These are phyloP conservation scores for Naganishia vishniacii DNA, from an alignment of 768 basidiomycete genomes.

Conservation along the genomic window DNA sequence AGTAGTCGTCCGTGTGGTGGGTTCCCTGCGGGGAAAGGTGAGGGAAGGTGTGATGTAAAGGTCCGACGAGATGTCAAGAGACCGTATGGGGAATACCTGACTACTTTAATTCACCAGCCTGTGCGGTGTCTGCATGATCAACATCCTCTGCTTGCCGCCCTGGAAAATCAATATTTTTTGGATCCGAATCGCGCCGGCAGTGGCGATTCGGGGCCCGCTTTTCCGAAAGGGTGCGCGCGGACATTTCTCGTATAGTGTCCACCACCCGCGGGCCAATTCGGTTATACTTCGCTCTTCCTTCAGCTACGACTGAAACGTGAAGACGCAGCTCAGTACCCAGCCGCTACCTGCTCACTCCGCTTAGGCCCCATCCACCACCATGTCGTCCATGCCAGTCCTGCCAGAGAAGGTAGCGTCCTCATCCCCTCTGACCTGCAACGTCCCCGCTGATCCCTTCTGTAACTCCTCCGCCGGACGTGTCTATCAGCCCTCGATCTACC, in stretches of 20 bases:
- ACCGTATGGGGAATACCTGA: neutral
- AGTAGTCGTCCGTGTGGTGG: neutral
- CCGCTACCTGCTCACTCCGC: too few species aligned
- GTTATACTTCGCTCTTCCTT: too few species aligned
- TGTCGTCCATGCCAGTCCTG: neutral
- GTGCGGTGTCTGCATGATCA: neutral
- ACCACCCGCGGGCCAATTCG: too few species aligned
- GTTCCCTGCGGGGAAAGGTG: neutral
- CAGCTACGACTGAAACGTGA: neutral
- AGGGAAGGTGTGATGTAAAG: neutral
- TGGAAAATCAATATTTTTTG: slow-evolving; percentile 18
- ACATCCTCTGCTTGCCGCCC: neutral
- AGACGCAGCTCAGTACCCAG: too few species aligned
- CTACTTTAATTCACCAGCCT: too few species aligned
- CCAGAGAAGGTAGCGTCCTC: neutral
- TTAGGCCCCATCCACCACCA: neutral
- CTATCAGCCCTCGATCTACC: slow-evolving; percentile 76
- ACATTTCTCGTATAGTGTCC: too few species aligned
- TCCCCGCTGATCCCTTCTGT: neutral
- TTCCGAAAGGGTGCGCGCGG: too few species aligned
- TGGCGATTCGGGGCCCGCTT: neutral
- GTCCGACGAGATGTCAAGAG: neutral
- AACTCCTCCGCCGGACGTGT: too few species aligned
- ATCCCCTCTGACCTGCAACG: neutral
- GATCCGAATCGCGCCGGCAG: neutral